These are phyloP conservation scores for Ophiocordyceps unilateralis DNA, from an alignment of 2,329 filamentous ascomycete genomes.

Conservation along the genomic window DNA sequence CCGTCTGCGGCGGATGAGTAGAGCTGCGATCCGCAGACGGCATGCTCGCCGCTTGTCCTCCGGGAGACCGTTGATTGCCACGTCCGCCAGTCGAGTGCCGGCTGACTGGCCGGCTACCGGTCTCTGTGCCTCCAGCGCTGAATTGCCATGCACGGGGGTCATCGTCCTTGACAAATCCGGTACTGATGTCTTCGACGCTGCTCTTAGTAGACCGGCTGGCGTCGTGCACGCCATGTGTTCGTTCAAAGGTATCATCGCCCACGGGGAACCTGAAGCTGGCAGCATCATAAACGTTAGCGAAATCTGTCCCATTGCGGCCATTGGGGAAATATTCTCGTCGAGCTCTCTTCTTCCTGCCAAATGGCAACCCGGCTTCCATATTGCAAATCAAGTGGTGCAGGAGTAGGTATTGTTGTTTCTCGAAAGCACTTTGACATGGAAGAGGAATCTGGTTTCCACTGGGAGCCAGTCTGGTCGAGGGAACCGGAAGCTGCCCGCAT, in stretches of 20 bases:
- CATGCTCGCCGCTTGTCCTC: constrained; percentile 11
- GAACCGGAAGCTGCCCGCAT: constrained; percentile 2
- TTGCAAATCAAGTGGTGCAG: constrained; percentile 20
- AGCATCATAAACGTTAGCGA: constrained; percentile 16
- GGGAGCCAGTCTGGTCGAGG: constrained; percentile 7
- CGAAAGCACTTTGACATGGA: constrained; percentile 18
- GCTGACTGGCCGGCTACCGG: constrained; percentile 8
- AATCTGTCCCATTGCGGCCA: background rate
- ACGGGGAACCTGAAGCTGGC: constrained; percentile 34
- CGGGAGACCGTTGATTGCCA: constrained; percentile 20
- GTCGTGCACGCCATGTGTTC: constrained; percentile 12
- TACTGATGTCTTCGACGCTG: constrained; percentile 45
- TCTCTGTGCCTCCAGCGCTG: constrained; percentile 26
- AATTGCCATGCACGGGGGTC: constrained; percentile 29
- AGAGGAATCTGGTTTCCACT: constrained; percentile 13
- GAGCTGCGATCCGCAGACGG: constrained; percentile 6
- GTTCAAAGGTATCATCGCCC: constrained; percentile 22
- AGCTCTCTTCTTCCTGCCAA: constrained; percentile 5
- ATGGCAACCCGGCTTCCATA: constrained; percentile 4
- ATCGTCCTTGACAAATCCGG: constrained; percentile 37
- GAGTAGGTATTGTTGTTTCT: constrained; percentile 20
- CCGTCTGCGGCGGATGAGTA: constrained; percentile 7
- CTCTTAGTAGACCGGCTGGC: constrained; percentile 26
- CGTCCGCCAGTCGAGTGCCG: constrained; percentile 23
- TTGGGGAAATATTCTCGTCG: background rate